phyloP scores from a whole-genome alignment of 306 rosid genomes.

The Pyrus bretschneideri region DNA sequence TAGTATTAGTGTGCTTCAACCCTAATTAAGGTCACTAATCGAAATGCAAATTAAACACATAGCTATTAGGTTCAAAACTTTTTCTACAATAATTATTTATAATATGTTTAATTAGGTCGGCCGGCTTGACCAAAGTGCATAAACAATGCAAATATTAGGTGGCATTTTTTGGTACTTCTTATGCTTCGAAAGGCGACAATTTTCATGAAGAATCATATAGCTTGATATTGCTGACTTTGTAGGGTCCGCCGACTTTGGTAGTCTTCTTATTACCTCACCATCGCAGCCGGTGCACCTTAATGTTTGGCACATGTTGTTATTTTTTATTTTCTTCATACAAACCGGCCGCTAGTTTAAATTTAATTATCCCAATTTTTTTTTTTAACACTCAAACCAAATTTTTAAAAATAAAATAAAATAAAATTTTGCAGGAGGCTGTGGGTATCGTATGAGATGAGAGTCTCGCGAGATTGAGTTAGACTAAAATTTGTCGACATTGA shows the following conservation, averaged over 20 bases:
- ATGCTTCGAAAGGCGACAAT: conserved; percentile 14
- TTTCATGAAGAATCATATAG: background rate
- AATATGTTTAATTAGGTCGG: conserved; percentile 20
- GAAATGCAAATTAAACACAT: background rate
- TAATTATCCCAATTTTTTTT: background rate
- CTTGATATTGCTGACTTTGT: conserved; percentile 31
- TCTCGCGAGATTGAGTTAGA: background rate
- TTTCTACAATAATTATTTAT: background rate
- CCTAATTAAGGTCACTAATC: background rate
- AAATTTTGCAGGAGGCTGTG: background rate
- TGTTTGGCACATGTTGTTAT: conserved; percentile 7
- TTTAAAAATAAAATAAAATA: background rate
- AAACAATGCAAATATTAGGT: conserved; percentile 33
- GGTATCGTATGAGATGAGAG: background rate
- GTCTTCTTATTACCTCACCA: conserved; percentile 27
- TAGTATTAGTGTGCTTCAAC: background rate
- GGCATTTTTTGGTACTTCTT: conserved; percentile 22
- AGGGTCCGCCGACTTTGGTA: conserved; percentile 33
- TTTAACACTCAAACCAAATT: background rate
- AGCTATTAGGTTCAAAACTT: background rate
- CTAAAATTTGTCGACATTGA: background rate
- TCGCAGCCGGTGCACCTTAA: conserved; percentile 6
- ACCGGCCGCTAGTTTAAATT: background rate
- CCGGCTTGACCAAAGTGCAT: conserved; percentile 34
- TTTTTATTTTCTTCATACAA: background rate